A percentile compares a stretch with the other conserved stretches of the same genome.
Conservation (phyloP, 345 rosid genomes). For the Mangifera indica region DNA sequence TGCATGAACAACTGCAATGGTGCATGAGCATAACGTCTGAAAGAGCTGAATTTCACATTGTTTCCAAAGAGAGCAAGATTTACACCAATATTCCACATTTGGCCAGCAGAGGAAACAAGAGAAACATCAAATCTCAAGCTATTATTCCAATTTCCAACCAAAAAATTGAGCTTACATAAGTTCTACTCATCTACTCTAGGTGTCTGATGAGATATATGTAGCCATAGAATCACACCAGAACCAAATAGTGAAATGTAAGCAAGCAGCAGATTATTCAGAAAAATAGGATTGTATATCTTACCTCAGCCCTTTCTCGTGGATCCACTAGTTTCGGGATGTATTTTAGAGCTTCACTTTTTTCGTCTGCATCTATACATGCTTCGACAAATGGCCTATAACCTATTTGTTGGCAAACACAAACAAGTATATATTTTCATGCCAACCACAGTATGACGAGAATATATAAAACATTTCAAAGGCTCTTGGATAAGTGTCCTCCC, state of each 20-base stretch:
- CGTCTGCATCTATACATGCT: conserved; percentile 87
- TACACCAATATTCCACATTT: not conserved
- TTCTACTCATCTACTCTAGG: not conserved
- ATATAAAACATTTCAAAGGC: not conserved
- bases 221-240: not conserved
- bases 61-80: not conserved
- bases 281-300: conserved; percentile 19
- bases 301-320: conserved; percentile 95
- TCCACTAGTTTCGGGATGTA: conserved; percentile 90
- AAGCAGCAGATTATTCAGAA: not conserved
- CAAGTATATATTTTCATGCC: not conserved
- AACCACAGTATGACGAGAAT: not conserved
- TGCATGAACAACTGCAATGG: not conserved
- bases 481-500: not conserved
- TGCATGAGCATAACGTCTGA: not conserved
- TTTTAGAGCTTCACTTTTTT: conserved; percentile 89
- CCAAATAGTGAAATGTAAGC: not conserved
- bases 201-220: not conserved
- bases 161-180: not conserved
- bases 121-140: not conserved
- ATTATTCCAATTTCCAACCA: conserved; percentile 1
- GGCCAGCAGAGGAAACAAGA: not conserved
- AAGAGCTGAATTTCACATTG: not conserved
- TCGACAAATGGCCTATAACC: conserved; percentile 96
- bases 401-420: conserved; percentile 27